These are phyloP conservation scores for Castanea crenata DNA, from an alignment of 306 rosid species.

Conservation along the genomic window DNA sequence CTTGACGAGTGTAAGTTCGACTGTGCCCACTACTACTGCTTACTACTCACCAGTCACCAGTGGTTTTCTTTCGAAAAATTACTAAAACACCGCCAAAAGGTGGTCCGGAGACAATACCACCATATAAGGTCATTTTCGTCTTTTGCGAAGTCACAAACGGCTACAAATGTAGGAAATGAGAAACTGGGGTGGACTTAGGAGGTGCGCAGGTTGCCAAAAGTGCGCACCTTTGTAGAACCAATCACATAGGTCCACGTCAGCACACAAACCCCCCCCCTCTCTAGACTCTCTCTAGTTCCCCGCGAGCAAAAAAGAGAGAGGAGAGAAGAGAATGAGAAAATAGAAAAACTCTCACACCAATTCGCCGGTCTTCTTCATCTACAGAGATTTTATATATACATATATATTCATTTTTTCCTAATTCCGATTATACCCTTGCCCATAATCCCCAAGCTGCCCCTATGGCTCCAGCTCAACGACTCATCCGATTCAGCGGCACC, in stretches of 20 bases:
- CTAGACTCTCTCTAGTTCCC: background rate
- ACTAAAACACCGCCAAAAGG: too few species aligned
- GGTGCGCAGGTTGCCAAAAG: background rate
- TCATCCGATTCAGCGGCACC: constrained; percentile 37
- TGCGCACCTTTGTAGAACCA: background rate
- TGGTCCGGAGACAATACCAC: too few species aligned
- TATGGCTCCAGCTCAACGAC: constrained; percentile 64
- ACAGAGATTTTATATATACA: background rate
- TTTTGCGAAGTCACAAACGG: background rate
- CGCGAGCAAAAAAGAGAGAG: background rate
- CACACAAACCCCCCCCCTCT: background rate
- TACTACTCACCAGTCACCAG: too few species aligned
- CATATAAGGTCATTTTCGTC: too few species aligned
- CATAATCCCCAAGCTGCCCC: constrained; percentile 3
- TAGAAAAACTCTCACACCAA: constrained; percentile 15
- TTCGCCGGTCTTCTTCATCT: constrained; percentile 6
- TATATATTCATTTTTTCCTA: background rate
- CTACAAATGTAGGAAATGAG: background rate
- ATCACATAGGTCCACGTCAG: background rate
- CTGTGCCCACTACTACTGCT: too few species aligned
- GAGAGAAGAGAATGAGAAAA: background rate
- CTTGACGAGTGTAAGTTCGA: too few species aligned
- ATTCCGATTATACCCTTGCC: constrained; percentile 36
- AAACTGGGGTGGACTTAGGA: background rate
- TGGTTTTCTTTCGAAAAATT: too few species aligned